phyloP scores from a whole-genome alignment of 208 protist species.

The Polymyxa betae region DNA sequence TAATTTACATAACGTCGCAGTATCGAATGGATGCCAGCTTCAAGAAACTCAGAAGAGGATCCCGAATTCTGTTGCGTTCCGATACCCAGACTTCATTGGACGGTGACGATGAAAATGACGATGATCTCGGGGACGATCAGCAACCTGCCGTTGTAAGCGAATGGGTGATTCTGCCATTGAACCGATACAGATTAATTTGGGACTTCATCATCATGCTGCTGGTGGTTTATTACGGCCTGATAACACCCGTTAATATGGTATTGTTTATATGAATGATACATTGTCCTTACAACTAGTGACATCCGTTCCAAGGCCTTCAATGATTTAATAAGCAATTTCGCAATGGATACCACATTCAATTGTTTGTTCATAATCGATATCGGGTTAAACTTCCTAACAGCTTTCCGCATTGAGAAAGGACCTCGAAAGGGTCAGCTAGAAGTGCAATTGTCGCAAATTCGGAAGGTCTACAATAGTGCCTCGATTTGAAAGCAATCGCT shows the following conservation, averaged over 20 bases:
- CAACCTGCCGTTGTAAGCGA: background rate
- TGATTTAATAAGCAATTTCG: background rate
- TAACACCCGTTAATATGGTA: constrained; percentile 38
- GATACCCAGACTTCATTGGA: too few species aligned
- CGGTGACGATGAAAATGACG: too few species aligned
- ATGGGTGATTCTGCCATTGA: background rate
- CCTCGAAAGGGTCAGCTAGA: constrained; percentile 9
- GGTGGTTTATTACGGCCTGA: constrained; percentile 37
- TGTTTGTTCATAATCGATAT: constrained; percentile 12
- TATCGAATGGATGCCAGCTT: background rate
- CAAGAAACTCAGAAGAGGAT: background rate
- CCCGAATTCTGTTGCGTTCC: background rate
- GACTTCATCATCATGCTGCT: constrained; percentile 48
- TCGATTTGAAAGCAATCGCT: too few species aligned
- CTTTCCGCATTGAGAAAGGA: background rate
- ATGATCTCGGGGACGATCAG: background rate
- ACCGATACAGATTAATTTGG: background rate
- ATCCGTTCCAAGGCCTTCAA: background rate
- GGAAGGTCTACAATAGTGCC: too few species aligned
- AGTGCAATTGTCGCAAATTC: background rate
- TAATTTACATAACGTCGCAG: background rate
- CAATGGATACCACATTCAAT: background rate
- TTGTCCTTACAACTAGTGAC: background rate
- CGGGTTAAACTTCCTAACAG: constrained; percentile 20
- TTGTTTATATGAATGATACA: background rate